Evolutionary conservation across 306 rosid genomes (phyloP), one percentile per base, ranked within the genome.

Genomic region (Pyrus communis): DNA sequence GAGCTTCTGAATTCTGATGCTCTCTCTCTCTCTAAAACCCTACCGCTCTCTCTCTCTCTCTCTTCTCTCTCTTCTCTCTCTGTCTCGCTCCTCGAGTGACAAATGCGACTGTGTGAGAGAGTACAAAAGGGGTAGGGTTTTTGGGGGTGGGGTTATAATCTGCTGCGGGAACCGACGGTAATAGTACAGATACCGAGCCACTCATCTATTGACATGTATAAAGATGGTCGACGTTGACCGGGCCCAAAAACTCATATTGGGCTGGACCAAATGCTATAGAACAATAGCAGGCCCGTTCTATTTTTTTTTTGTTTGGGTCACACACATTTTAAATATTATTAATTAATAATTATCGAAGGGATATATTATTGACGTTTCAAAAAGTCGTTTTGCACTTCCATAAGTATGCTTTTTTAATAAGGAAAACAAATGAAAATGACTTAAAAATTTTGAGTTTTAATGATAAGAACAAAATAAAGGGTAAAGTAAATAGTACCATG

Each of bases 91-190:
- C 43, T 25, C 23, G 2, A 64, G 23, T 31, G 69, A 31, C 28
- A 33, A 33, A 30, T 30, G 58, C 45, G 80, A n/a, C 75, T 14
- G 30, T 11, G 40, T 0, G 67, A 74, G 58, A 61, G 60, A 72
- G 62, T n/a, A 64, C 60, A 63, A 46, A 42, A 13, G 51, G 9
- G 67, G 81, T 88, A 92, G 96, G 97, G 96, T 90, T 92, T 90
- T 81, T 72, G 79, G 74, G 21, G 21, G 40, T 35, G 2, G 90
- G 79, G 76, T 88, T 82, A 69, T 84, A 74, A 70, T 58, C 51
- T 8, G 7, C 81, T 81, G 31, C 45, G 61, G n/a, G 25, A 1
- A 11, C 59, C 25, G 9, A 28, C 30, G 25, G 12, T 38, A 1
- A 9, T 10, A 23, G 25, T 68, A 6, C 23, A 2, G 9, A n/a